These are phyloP conservation scores for Serendipita indica DNA, from an alignment of 768 basidiomycete species.

Conservation along the genomic window DNA sequence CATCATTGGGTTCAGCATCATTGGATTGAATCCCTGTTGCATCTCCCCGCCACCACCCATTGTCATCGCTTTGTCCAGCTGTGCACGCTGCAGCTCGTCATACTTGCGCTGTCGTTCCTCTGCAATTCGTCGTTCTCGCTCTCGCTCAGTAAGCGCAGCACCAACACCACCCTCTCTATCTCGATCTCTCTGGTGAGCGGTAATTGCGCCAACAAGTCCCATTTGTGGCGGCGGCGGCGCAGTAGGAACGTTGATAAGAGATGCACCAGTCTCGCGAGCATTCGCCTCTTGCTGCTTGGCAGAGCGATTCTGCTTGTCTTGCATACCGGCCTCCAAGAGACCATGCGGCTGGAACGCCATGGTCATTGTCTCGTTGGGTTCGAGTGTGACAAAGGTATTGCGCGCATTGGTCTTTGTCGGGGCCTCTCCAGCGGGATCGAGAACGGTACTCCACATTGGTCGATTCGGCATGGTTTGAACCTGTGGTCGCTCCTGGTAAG, in stretches of 20 bases:
- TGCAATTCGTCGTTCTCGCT: conserved; percentile 79
- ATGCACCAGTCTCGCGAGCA: conserved; percentile 80
- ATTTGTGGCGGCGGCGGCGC: conserved; percentile 92
- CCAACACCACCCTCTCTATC: conserved; percentile 93
- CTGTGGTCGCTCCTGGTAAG: background rate
- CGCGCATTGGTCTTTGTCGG: conserved; percentile 22
- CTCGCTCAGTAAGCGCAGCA: conserved; percentile 85
- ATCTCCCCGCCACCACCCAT: conserved; percentile 43
- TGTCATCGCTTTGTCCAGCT: conserved; percentile 80
- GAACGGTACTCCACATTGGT: conserved; percentile 75
- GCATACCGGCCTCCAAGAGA: conserved; percentile 82
- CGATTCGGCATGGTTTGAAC: conserved; percentile 1
- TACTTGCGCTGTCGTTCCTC: conserved; percentile 88
- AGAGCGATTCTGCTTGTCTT: conserved; percentile 90
- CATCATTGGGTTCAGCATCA: conserved; percentile 50
- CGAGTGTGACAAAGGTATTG: conserved; percentile 56
- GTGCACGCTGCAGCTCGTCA: conserved; percentile 78
- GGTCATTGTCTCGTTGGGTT: conserved; percentile 58
- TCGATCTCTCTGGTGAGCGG: conserved; percentile 84
- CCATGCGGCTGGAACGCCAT: conserved; percentile 94
- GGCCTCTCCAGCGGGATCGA: conserved; percentile 50
- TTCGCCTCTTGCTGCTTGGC: conserved; percentile 91
- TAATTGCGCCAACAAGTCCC: conserved; percentile 89
- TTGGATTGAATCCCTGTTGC: conserved; percentile 45
- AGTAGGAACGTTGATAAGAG: conserved; percentile 87